phyloP scores from a whole-genome alignment of 164 flowering plant species.

The Vitis labrusca region DNA sequence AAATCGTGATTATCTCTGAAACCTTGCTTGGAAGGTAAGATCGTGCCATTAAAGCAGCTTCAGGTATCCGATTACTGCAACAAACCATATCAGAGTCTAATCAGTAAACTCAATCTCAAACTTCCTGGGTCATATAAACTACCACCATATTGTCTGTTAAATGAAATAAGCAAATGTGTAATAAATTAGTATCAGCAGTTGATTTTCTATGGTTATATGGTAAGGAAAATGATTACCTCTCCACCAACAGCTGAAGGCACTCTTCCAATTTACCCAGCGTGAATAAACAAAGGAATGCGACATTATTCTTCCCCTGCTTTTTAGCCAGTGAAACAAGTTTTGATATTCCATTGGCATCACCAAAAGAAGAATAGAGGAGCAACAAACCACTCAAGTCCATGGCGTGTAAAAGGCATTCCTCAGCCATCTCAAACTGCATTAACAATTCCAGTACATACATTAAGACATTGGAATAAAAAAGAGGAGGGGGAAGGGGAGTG shows the following conservation, averaged over 20 bases:
- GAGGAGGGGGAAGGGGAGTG: too few species aligned
- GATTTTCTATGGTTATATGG: background rate
- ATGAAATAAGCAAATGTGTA: background rate
- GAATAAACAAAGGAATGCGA: conserved; percentile 89
- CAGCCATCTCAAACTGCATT: conserved; percentile 94
- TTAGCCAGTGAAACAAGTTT: conserved; percentile 82
- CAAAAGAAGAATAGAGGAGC: conserved; percentile 89
- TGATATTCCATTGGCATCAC: conserved; percentile 88
- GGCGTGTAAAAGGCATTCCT: conserved; percentile 81
- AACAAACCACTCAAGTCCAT: conserved; percentile 95
- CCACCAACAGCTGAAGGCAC: conserved; percentile 88
- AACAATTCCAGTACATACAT: background rate
- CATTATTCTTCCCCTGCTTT: conserved; percentile 95
- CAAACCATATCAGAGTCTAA: too few species aligned
- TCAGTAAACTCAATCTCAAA: too few species aligned
- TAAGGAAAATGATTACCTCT: conserved; percentile 54
- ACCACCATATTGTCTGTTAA: background rate
- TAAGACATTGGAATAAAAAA: background rate
- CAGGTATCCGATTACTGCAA: conserved; percentile 97
- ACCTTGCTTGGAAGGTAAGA: conserved; percentile 99
- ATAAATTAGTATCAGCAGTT: too few species aligned
- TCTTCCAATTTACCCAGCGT: conserved; percentile 93
- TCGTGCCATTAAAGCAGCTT: conserved; percentile 98
- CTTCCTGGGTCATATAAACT: background rate
- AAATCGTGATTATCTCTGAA: conserved; percentile 80